Evolutionary conservation across 1,139 yeast genomes (phyloP).

Genomic region (Sugiyamaella japonica): DNA sequence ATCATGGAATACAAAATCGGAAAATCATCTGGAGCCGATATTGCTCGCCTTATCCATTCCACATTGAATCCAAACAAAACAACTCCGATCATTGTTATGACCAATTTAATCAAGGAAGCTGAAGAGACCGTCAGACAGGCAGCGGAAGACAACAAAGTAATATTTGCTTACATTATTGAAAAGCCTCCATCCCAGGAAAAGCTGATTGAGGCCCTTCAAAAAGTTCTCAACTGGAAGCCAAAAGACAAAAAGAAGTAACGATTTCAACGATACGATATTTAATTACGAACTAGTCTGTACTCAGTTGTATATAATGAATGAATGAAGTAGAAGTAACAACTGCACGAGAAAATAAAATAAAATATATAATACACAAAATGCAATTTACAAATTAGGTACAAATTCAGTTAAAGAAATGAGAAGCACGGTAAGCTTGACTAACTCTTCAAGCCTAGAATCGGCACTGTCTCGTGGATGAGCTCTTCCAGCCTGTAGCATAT

Average conservation of each 20-base stretch:
- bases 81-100: slow-evolving; percentile 77
- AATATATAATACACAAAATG: slow-evolving; percentile 13
- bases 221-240: slow-evolving; percentile 39
- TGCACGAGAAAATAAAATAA: background rate
- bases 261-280: slow-evolving; percentile 10
- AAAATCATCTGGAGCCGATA: slow-evolving; percentile 67
- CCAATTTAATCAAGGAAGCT: slow-evolving; percentile 74
- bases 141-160: slow-evolving; percentile 32
- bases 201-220: slow-evolving; percentile 39
- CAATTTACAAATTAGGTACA: slow-evolving; percentile 18
- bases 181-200: slow-evolving; percentile 63
- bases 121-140: slow-evolving; percentile 32
- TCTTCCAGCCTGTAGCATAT: slow-evolving; percentile 40
- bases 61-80: slow-evolving; percentile 73
- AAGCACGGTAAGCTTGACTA: slow-evolving; percentile 58
- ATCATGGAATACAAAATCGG: slow-evolving; percentile 72
- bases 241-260: slow-evolving; percentile 17
- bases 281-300: background rate
- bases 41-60: slow-evolving; percentile 71
- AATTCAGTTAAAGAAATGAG: slow-evolving; percentile 54
- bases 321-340: background rate
- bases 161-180: slow-evolving; percentile 72
- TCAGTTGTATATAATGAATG: slow-evolving; percentile 13
- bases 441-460: slow-evolving; percentile 27
- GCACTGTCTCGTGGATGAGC: slow-evolving; percentile 15